Evolutionary conservation across 2,329 filamentous ascomycete species (phyloP), one percentile per base, ranked within the genome.

Genomic region (Zymoseptoria brevis): DNA sequence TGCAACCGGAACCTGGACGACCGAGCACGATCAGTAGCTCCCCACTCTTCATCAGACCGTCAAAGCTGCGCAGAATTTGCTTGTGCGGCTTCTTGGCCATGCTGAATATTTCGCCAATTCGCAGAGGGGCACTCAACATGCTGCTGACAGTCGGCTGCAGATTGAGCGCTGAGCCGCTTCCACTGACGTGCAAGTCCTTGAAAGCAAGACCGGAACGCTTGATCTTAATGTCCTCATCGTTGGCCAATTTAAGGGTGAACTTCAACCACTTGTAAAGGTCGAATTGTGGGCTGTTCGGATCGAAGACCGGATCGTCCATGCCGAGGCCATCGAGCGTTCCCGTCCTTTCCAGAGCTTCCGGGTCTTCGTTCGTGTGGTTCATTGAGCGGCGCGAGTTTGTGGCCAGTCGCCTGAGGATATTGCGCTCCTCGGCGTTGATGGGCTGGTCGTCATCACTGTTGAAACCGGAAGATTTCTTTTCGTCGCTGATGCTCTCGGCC

Each of bases 141-240:
- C 84, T 84, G 1, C 76, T 79, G 2, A 90, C 84, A 2, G 83
- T 89, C 57, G 84, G 77, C 68, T 91, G 88, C 1, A 89, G 75
- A 63, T 89, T 85, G 22, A 90, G 70, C 0, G 85, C 85, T 2
- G 81, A 79, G 0, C 86, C 87, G 0, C 84, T 85, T 0, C 87
- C 87, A 5, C 79, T 85, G 0, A 90, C 84, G 58, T 81, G 82
- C 35, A 90, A 78, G 55, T 87, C 79, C 60, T 83, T 83, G 74
- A 84, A 89, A 0, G 81, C 80, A 6, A 89, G 77, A 3, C 86
- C 85, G 0, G 85, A 81, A 6, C 76, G 75, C 64, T 76, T 80
- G 61, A 75, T 73, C 59, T 77, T 78, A 52, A 86, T 74, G 0
- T 82, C 81, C 59, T 87, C 81, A 19, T 79, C 78, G 41, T 83